Evolutionary conservation across 192 early-diverging fungal species (phyloP).

Genomic region (Geranomyces variabilis): DNA sequence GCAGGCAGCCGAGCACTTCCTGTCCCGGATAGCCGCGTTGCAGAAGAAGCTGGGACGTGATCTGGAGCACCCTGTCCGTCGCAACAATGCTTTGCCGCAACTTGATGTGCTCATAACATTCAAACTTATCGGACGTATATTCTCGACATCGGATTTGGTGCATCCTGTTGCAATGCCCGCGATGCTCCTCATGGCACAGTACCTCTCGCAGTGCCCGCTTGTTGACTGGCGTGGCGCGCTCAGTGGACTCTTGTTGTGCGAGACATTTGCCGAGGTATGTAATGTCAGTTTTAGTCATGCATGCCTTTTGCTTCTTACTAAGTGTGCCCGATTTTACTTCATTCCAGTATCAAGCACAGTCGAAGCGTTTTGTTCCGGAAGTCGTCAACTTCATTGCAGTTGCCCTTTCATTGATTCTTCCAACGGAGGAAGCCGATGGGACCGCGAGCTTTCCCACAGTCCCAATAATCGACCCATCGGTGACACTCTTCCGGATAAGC

Average conservation of each 20-base stretch:
- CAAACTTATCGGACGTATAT: conserved; percentile 72
- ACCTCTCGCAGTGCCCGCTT: conserved; percentile 69
- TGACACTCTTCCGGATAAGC: conserved; percentile 5
- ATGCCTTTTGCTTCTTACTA: too few relatives aligned
- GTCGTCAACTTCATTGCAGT: conserved; percentile 46
- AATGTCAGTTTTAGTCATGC: conserved; percentile 12
- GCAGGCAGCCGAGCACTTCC: conserved; percentile 20
- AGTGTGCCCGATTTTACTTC: too few relatives aligned
- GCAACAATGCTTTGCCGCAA: not conserved
- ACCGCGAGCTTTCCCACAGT: not conserved
- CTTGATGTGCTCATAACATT: conserved; percentile 57
- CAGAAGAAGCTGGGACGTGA: conserved; percentile 13
- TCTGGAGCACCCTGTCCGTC: not conserved
- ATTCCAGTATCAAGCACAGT: conserved; percentile 62
- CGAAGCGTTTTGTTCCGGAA: conserved; percentile 72
- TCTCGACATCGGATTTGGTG: conserved; percentile 90
- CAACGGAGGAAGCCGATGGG: conserved; percentile 6
- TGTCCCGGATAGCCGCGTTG: conserved; percentile 13
- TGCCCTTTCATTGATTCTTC: conserved; percentile 30
- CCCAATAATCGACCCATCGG: conserved; percentile 13
- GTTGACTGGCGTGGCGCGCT: conserved; percentile 61
- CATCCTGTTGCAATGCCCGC: conserved; percentile 88
- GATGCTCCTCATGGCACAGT: conserved; percentile 77
- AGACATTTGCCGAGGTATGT: conserved; percentile 69
- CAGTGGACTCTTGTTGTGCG: conserved; percentile 78